Conservation (phyloP, 1,139 yeast genomes). For the Zygoascus sp. region DNA sequence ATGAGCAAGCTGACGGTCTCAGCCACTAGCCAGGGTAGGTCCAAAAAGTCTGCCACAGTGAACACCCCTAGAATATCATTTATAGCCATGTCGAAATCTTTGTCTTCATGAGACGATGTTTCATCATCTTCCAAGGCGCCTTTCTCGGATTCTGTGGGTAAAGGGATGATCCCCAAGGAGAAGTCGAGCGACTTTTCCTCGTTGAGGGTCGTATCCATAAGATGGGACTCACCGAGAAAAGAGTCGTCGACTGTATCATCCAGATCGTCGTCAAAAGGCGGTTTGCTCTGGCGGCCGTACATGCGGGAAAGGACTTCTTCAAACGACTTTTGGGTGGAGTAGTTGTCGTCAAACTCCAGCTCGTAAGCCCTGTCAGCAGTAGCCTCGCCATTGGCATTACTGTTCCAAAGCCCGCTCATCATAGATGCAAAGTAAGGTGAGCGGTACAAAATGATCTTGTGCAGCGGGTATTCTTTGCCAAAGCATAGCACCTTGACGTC, state of each 20-base stretch:
- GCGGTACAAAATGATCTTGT: conserved; percentile 43
- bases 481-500: conserved; percentile 48
- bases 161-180: background rate
- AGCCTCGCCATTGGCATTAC: conserved; percentile 10
- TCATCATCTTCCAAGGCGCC: background rate
- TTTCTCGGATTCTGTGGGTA: background rate
- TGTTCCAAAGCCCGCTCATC: conserved; percentile 44
- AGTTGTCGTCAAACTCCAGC: conserved; percentile 38
- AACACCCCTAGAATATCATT: conserved; percentile 38
- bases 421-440: conserved; percentile 46
- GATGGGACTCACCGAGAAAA: background rate
- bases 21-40: conserved; percentile 43
- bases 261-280: conserved; percentile 4
- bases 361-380: conserved; percentile 26
- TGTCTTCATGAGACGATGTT: background rate
- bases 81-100: background rate
- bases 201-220: conserved; percentile 3
- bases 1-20: conserved; percentile 41
- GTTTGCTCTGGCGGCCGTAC: conserved; percentile 39
- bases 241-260: conserved; percentile 1
- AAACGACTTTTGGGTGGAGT: conserved; percentile 43
- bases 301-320: conserved; percentile 43
- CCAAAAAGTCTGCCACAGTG: conserved; percentile 48
- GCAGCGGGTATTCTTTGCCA: conserved; percentile 41
- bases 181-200: background rate